phyloP scores from a whole-genome alignment of 2,329 filamentous ascomycete species.

The Plectosphaerella cucumerina region DNA sequence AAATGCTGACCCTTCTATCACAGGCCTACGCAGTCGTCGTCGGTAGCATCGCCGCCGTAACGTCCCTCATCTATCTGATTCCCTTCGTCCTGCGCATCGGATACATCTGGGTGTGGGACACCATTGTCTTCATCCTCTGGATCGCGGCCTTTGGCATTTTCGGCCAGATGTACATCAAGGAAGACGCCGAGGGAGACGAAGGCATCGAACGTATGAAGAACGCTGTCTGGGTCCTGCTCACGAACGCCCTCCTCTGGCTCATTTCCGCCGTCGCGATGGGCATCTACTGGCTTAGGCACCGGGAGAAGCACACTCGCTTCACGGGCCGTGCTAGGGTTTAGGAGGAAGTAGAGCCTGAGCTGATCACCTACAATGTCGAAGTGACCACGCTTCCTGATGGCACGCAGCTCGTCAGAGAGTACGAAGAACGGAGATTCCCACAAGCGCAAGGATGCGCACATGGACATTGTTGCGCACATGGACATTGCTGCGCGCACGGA shows the following conservation, averaged over 20 bases:
- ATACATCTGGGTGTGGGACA: conserved; percentile 63
- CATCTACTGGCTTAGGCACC: conserved; percentile 55
- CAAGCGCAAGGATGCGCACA: no score
- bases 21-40: conserved; percentile 70
- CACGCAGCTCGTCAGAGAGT: no score
- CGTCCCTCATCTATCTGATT: conserved; percentile 61
- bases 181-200: conserved; percentile 57
- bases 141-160: conserved; percentile 81
- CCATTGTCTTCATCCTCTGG: conserved; percentile 72
- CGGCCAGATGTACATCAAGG: conserved; percentile 69
- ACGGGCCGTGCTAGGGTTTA: conserved; percentile 56
- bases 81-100: conserved; percentile 54
- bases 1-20: background rate
- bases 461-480: no score
- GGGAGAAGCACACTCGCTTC: conserved; percentile 48
- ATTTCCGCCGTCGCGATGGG: conserved; percentile 52
- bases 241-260: conserved; percentile 73
- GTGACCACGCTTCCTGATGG: no score
- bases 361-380: no score
- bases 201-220: conserved; percentile 76
- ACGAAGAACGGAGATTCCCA: no score
- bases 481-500: no score
- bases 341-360: no score
- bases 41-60: conserved; percentile 60
- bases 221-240: conserved; percentile 78